Base-by-base conservation (phyloP, 305 asterid genomes). In the Fraxinus latifolia region DNA sequence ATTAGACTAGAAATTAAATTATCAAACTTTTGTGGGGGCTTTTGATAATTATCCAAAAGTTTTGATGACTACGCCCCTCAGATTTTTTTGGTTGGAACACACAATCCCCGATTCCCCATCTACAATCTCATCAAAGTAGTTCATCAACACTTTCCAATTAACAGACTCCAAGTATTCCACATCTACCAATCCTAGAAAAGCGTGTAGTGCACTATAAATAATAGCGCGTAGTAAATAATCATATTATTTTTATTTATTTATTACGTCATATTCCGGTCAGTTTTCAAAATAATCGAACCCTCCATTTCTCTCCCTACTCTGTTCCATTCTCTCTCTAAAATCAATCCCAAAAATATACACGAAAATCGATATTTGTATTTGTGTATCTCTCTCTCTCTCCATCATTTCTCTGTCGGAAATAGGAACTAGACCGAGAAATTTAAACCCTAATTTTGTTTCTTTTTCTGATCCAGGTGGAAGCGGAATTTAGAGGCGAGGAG, bases 321-420 rank as follows among this genome's bases (percentile, higher is more conserved):
- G 47, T 29, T 5, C 47, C 42, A 53, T 27, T 3, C 82, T 11
- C 79, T 80, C 60, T 82, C 58, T 33, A 29, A 84, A 83, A 80
- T 79, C 85, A 82, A 58, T 78, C 77, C 85, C 76, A 83, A 42
- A 76, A 47, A 79, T 73, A 74, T 65, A 77, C 36, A 87, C 82
- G 55, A 25, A 29, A 77, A 80, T 11, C 68, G 0, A 62, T 78
- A 76, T 47, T 50, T 76, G 36, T 78, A 23, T 74, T 23, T 82
- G 23, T 76, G 9, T 77, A 5, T 82, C 32, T 29, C 17, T 84
- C 83, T 77, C 71, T 76, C 39, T 70, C 29, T 78, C 31, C 70
- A 17, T 68, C 79, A 74, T 80, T 85, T 23, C 42, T 86, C 82
- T 86, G 87, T 85, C 87, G 85, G 85, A 74, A 74, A 68, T 62